phyloP scores from a whole-genome alignment of 139 green algal species.

The Picochlorum sp. region DNA sequence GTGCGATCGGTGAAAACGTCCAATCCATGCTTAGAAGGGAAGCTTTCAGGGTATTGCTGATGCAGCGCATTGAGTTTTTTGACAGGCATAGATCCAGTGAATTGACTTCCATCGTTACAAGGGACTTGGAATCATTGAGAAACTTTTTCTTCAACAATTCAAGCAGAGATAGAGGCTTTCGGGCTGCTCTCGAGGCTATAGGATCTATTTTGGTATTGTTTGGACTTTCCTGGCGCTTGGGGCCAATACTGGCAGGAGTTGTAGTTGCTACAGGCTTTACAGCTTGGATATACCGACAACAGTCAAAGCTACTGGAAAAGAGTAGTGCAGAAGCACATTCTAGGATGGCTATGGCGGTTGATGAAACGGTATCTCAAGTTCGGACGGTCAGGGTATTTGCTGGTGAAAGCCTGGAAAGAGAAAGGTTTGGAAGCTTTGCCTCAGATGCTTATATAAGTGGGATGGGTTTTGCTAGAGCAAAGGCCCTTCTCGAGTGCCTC shows the following conservation, averaged over 20 bases:
- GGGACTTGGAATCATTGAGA: slow-evolving; percentile 73
- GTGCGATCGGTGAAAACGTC: slow-evolving; percentile 57
- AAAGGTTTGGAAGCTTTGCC: slow-evolving; percentile 65
- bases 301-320: slow-evolving; percentile 45
- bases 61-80: slow-evolving; percentile 61
- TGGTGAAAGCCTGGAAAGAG: slow-evolving; percentile 70
- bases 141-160: slow-evolving; percentile 71
- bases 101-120: slow-evolving; percentile 59
- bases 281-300: slow-evolving; percentile 57
- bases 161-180: slow-evolving; percentile 58
- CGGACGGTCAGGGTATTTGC: slow-evolving; percentile 64
- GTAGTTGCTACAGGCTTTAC: slow-evolving; percentile 58
- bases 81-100: slow-evolving; percentile 40
- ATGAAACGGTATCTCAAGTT: slow-evolving; percentile 45
- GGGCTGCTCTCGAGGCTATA: slow-evolving; percentile 58
- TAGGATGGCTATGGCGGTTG: slow-evolving; percentile 50
- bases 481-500: slow-evolving; percentile 52
- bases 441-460: slow-evolving; percentile 43
- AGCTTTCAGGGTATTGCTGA: slow-evolving; percentile 71
- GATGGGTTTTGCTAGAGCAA: slow-evolving; percentile 58
- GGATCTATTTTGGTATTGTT: slow-evolving; percentile 51
- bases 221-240: slow-evolving; percentile 73
- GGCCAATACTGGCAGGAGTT: slow-evolving; percentile 61
- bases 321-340: slow-evolving; percentile 31
- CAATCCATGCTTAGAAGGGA: slow-evolving; percentile 43